Base-by-base conservation (phyloP, 257 asterid genomes). In the Cinchona pubescens region DNA sequence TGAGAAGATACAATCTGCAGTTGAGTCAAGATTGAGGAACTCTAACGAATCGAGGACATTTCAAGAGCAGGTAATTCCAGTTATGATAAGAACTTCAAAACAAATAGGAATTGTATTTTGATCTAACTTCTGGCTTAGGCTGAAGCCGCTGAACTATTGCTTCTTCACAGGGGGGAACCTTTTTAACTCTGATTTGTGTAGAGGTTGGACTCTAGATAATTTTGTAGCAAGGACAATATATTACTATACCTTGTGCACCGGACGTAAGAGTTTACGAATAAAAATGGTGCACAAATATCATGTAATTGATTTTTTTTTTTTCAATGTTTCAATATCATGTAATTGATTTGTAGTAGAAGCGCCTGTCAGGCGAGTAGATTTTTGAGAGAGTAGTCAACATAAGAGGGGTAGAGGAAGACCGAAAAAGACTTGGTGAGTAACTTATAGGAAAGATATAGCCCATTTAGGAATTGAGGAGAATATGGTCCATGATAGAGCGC, bases 1-100 rank as follows among this genome's bases (percentile, higher is more conserved):
- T 75, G 96, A 92, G 89, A 92, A 87, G 96, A 92, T 94, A 82
- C 96, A 92, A 72, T 83, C 91, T 79, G 81, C 84, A 48, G 78
- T 92, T 69, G 99, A 92, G 82, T 91, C 87, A 53, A 90, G 88
- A 80, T 76, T 94, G 83, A 85, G 96, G 88, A 90, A 85, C 87
- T 94, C 90, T 72, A 92, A 94, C 69, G 98, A 89, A 76, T 90
- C 96, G 9, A 86, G 96, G 75, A 86, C 87, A 79, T 94, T 94
- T 82, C 91, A 88, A 65, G 99, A 94, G 83, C 99, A 92, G 98
- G 98, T 92, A 87, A 27, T 73, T 59, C 69, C 23, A 35, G 72
- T 75, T 12, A 53, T 37, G n/a, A 53, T 53, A 48, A 55, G 40
- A 38, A 34, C 59, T 34, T 55, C 38, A 48, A 46, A 69, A 48